These are phyloP conservation scores for Leptomonas pyrrhocoris DNA, from an alignment of 208 protist species.

Conservation along the genomic window DNA sequence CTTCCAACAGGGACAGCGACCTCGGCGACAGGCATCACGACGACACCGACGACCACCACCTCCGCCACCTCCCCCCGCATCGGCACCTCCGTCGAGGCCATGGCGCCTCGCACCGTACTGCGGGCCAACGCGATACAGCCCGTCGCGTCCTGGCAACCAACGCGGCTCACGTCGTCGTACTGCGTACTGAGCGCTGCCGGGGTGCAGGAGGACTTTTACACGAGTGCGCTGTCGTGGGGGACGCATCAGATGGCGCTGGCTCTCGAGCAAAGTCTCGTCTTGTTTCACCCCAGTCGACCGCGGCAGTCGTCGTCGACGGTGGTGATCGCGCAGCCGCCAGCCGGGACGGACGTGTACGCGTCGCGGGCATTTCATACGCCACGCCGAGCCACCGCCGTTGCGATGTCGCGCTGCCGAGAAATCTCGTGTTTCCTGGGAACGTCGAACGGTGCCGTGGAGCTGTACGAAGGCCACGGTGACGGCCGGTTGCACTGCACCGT, in stretches of 20 bases:
- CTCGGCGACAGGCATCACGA: too few relatives aligned
- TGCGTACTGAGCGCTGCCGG: slow-evolving; percentile 73
- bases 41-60: neutral
- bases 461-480: slow-evolving; percentile 54
- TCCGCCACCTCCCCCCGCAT: neutral
- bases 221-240: slow-evolving; percentile 76
- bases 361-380: neutral
- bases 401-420: slow-evolving; percentile 61
- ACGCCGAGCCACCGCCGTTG: slow-evolving; percentile 47
- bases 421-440: slow-evolving; percentile 61
- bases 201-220: slow-evolving; percentile 83
- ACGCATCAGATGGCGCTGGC: slow-evolving; percentile 61
- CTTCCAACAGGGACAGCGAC: neutral
- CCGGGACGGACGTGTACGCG: neutral
- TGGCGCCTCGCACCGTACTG: slow-evolving; percentile 13
- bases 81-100: slow-evolving; percentile 10
- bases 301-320: slow-evolving; percentile 40
- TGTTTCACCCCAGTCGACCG: slow-evolving; percentile 69
- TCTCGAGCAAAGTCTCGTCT: slow-evolving; percentile 64
- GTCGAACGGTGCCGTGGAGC: slow-evolving; percentile 52
- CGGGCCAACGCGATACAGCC: neutral
- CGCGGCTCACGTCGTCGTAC: slow-evolving; percentile 75
- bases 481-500: slow-evolving; percentile 39
- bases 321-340: slow-evolving; percentile 16
- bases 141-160: slow-evolving; percentile 55